Base-by-base conservation (phyloP, 208 protist species). In the Baffinella frigidus region DNA sequence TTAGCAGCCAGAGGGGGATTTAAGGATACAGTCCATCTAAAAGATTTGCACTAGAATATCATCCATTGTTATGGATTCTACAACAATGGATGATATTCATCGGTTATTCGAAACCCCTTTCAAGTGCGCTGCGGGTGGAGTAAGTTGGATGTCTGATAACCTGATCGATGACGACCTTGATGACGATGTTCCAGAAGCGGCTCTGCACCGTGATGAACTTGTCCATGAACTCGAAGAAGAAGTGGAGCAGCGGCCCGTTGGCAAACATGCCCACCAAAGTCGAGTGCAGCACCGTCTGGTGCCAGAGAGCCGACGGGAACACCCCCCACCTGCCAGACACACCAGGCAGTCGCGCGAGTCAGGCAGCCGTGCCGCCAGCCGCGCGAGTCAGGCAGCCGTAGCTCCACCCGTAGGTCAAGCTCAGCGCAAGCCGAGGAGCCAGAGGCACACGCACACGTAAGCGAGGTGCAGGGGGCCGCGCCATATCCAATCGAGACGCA, bases 221-320 rank as follows among this genome's bases (percentile, higher is more conserved):
- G n/a, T n/a, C n/a, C 71, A 80, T 35, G 14, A 87, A 11, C 48
- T 87, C 77, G 56, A 87, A 87, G 77, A 87, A 87, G n/a, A 87
- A 27, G 77, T 87, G 77, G 17, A 87, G 43, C 44, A 87, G 11
- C 14, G 77, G 77, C 11, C 77, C 77, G 77, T 87, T 87, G 30
- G 77, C 77, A 56, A 87, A 61, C 77, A 87, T 87, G 27, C 77
- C 77, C 11, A 87, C 43, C 39, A 87, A 33, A n/a, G 77, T 87
- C 11, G 77, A 87, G 30, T 87, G 77, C 24, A 87, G 48, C 24
- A 87, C 77, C 71, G 11, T 77, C 71, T 33, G 20, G 30, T 33
- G 30, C 30, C 17, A 14, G 11, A 33, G 30, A 14, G 30, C 39
- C 35, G 20, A 33, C 39, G 14, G 20, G 30, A 14, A 77, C 30